Conservation (phyloP, 768 basidiomycete species). For the Agaricus bisporus region DNA sequence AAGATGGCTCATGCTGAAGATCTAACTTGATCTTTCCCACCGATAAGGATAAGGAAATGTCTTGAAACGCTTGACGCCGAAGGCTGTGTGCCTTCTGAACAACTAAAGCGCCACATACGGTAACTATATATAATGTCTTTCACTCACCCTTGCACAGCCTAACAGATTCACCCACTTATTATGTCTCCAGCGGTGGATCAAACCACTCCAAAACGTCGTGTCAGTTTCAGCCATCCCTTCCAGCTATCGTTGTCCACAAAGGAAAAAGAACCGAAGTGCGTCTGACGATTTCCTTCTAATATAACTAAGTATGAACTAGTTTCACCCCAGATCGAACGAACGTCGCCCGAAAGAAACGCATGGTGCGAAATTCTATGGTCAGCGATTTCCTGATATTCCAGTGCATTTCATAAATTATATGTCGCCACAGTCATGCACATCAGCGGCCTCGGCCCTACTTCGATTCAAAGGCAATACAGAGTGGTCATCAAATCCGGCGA, state of each 20-base stretch:
- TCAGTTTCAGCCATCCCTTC: not conserved
- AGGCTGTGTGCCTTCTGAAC: conserved; percentile 1
- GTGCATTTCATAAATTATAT: not conserved
- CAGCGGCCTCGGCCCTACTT: not conserved
- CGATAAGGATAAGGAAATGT: not conserved
- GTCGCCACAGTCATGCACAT: not conserved
- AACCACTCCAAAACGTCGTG: not conserved
- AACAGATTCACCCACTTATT: not conserved
- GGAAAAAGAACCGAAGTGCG: not conserved
- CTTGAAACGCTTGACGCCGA: not conserved
- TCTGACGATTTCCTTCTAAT: not conserved
- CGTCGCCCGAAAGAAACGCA: not conserved
- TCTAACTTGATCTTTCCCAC: no score
- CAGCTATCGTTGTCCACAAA: not conserved
- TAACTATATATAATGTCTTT: conserved; percentile 1
- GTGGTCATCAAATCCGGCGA: not conserved
- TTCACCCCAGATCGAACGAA: not conserved
- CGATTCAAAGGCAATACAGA: not conserved
- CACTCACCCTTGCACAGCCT: conserved; percentile 8
- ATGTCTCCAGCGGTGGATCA: not conserved
- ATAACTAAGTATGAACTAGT: no score
- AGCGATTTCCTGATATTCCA: not conserved
- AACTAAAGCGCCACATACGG: not conserved
- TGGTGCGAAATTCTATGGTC: conserved; percentile 1
- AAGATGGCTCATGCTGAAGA: no score